Evolutionary conservation across 345 rosid species (phyloP).

Genomic region (Sapria himalayana): DNA sequence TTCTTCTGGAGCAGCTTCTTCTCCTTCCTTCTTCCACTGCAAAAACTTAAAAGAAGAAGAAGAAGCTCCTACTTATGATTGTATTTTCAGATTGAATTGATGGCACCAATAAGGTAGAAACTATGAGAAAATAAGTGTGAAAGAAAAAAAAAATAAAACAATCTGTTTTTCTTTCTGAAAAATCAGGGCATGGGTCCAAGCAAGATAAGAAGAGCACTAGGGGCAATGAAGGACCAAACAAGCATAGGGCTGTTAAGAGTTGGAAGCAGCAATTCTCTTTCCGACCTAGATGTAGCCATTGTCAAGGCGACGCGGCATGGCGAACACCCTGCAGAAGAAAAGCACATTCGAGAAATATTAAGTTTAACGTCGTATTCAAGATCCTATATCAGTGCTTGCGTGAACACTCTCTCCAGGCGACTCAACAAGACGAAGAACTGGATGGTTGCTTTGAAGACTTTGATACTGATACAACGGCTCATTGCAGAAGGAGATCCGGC

Average conservation of each 20-base stretch:
- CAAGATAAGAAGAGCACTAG: constrained; percentile 47
- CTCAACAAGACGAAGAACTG: constrained; percentile 71
- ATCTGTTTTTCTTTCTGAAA: too few species aligned
- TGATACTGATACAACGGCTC: constrained; percentile 44
- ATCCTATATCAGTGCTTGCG: constrained; percentile 29
- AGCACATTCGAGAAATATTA: constrained; percentile 47
- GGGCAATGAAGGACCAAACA: constrained; percentile 74
- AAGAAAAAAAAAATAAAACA: too few species aligned
- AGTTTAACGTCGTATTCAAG: constrained; percentile 57
- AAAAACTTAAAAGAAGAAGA: too few species aligned
- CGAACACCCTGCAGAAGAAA: constrained; percentile 68
- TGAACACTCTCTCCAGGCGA: constrained; percentile 33
- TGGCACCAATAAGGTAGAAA: too few species aligned
- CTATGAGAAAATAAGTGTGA: too few species aligned
- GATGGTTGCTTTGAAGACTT: constrained; percentile 73
- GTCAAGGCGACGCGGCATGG: constrained; percentile 83
- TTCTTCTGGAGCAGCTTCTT: too few species aligned
- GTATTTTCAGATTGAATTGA: too few species aligned
- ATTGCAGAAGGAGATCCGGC: constrained; percentile 47
- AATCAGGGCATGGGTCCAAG: constrained; percentile 51
- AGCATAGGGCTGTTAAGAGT: constrained; percentile 81
- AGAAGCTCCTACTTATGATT: too few species aligned
- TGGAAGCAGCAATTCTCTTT: constrained; percentile 33
- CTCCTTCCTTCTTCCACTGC: too few species aligned
- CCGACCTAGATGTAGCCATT: constrained; percentile 70